A percentile compares a stretch with the other conserved stretches of the same genome.
phyloP scores from a whole-genome alignment of 768 basidiomycete genomes.

The Trametes sanguinea region DNA sequence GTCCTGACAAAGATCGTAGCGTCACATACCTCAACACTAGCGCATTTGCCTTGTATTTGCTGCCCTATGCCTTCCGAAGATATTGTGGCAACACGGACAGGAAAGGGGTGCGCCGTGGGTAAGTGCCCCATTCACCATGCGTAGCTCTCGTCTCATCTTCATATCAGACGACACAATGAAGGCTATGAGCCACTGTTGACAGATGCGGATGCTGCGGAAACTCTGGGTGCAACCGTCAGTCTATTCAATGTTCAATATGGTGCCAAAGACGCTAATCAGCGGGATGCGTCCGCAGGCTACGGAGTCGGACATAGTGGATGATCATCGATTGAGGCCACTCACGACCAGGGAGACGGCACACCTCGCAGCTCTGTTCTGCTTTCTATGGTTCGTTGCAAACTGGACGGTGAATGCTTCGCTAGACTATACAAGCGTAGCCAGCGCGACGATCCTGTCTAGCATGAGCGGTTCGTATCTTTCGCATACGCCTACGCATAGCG shows the following conservation, averaged over 20 bases:
- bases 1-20: slow-evolving; percentile 39
- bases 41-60: slow-evolving; percentile 81
- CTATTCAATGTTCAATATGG: neutral
- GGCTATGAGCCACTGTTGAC: slow-evolving; percentile 34
- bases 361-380: slow-evolving; percentile 79
- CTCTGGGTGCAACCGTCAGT: slow-evolving; percentile 21
- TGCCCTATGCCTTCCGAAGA: slow-evolving; percentile 55
- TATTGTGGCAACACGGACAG: slow-evolving; percentile 23
- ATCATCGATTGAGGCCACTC: slow-evolving; percentile 41
- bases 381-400: slow-evolving; percentile 94
- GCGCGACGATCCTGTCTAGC: slow-evolving; percentile 84
- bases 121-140: slow-evolving; percentile 7
- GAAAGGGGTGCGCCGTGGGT: slow-evolving; percentile 15
- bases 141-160: neutral
- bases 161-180: slow-evolving; percentile 19
- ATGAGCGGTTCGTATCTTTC: slow-evolving; percentile 67
- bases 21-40: slow-evolving; percentile 92
- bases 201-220: slow-evolving; percentile 25
- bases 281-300: slow-evolving; percentile 1
- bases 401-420: slow-evolving; percentile 87
- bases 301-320: slow-evolving; percentile 19
- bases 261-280: slow-evolving; percentile 1
- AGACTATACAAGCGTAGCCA: slow-evolving; percentile 90
- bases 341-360: slow-evolving; percentile 70
- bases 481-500: neutral